These are phyloP conservation scores for Pholiota microspora DNA, from an alignment of 768 basidiomycete genomes.

Conservation along the genomic window DNA sequence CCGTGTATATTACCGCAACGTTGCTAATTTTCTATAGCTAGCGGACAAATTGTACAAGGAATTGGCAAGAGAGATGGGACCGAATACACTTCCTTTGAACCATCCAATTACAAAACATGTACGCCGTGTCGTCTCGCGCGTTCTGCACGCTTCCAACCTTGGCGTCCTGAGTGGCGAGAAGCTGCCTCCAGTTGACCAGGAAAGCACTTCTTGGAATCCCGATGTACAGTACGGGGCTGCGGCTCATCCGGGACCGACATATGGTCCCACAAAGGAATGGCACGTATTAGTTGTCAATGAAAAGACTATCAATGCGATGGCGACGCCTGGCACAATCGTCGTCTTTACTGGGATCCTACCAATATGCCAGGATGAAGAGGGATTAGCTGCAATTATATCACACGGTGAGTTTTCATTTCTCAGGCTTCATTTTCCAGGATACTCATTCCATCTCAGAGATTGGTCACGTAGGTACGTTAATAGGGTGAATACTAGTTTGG, in stretches of 20 bases:
- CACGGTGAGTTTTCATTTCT: constrained; percentile 55
- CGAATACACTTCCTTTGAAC: constrained; percentile 57
- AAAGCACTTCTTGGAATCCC: constrained; percentile 31
- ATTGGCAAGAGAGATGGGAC: constrained; percentile 49
- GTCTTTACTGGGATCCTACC: constrained; percentile 91
- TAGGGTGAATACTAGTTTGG: background rate
- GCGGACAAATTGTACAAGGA: constrained; percentile 38
- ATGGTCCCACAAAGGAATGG: constrained; percentile 48
- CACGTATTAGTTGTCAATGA: constrained; percentile 80
- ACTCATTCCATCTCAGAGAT: constrained; percentile 61
- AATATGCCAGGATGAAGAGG: constrained; percentile 72
- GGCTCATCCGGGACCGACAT: constrained; percentile 18
- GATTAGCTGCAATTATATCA: constrained; percentile 79
- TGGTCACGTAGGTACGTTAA: constrained; percentile 47
- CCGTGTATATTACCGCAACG: background rate
- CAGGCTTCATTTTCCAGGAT: no score
- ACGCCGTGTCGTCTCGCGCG: constrained; percentile 61
- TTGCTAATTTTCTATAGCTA: constrained; percentile 29
- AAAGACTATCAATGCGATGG: constrained; percentile 74
- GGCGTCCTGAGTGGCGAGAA: constrained; percentile 50
- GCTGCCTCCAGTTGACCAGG: constrained; percentile 23
- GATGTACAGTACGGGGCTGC: constrained; percentile 27
- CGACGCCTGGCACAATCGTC: constrained; percentile 71
- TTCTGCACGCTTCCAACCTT: constrained; percentile 71
- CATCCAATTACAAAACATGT: constrained; percentile 70